Percentiles rank a stretch among this genome's conserved stretches.
Evolutionary conservation across 1,139 yeast species (phyloP).

Genomic region (Eremothecium coryli): DNA sequence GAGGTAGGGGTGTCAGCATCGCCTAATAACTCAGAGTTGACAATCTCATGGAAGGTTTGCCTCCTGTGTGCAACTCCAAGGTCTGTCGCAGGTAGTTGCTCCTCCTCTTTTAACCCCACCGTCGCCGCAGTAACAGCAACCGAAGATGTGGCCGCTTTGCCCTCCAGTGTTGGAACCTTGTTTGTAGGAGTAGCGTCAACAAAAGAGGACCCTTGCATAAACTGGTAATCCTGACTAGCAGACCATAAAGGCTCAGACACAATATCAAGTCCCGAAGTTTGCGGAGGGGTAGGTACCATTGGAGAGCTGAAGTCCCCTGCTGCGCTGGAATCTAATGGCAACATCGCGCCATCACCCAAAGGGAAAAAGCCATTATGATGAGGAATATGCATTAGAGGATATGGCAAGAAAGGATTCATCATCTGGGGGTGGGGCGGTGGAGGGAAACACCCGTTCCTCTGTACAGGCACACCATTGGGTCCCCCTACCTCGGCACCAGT

Average conservation of each 20-base stretch:
- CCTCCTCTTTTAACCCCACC: background rate
- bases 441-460: slow-evolving; percentile 17
- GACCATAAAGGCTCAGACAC: slow-evolving; percentile 9
- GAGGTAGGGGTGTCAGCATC: slow-evolving; percentile 12
- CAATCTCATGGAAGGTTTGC: slow-evolving; percentile 35
- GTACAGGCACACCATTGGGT: slow-evolving; percentile 7
- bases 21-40: slow-evolving; percentile 31
- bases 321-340: slow-evolving; percentile 18
- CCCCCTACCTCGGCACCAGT: slow-evolving; percentile 1
- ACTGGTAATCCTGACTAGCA: slow-evolving; percentile 9
- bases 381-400: slow-evolving; percentile 29
- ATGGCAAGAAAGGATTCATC: slow-evolving; percentile 22
- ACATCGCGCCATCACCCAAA: slow-evolving; percentile 7
- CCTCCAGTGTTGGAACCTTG: background rate
- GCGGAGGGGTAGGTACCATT: slow-evolving; percentile 4
- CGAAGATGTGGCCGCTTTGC: background rate
- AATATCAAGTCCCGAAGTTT: slow-evolving; percentile 3
- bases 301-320: slow-evolving; percentile 8
- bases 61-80: slow-evolving; percentile 23
- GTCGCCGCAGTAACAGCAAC: slow-evolving; percentile 4
- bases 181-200: slow-evolving; percentile 6
- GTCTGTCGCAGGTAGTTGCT: slow-evolving; percentile 5
- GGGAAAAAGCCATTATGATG: slow-evolving; percentile 26
- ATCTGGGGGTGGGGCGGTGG: slow-evolving; percentile 27
- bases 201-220: slow-evolving; percentile 9